phyloP scores from a whole-genome alignment of 306 rosid genomes.

The Crotalaria pallida region DNA sequence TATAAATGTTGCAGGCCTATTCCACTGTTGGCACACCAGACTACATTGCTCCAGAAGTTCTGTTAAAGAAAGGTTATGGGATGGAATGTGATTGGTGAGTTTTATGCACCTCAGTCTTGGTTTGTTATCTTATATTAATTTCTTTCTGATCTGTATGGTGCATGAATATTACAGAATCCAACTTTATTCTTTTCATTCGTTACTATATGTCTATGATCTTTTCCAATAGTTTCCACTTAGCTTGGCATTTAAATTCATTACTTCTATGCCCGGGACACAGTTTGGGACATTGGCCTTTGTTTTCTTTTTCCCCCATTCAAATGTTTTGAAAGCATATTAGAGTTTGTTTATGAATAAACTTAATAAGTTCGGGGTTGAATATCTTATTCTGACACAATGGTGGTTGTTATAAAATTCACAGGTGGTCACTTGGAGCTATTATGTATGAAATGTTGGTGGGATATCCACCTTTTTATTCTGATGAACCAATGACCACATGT shows the following conservation, averaged over 20 bases:
- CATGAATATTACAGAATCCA: not conserved
- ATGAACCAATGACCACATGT: slow-evolving; percentile 97
- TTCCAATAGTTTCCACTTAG: slow-evolving; percentile 1
- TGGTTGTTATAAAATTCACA: slow-evolving; percentile 30
- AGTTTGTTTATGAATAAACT: not conserved
- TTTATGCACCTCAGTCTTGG: not conserved
- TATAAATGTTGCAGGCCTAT: slow-evolving; percentile 72
- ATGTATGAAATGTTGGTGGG: slow-evolving; percentile 99
- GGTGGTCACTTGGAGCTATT: slow-evolving; percentile 99
- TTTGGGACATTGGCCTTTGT: not conserved
- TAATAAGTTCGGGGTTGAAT: not conserved
- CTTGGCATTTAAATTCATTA: not conserved
- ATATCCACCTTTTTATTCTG: slow-evolving; percentile 96
- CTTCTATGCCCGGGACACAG: not conserved
- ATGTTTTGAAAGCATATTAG: not conserved
- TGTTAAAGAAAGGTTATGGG: slow-evolving; percentile 92
- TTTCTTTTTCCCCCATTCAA: not conserved
- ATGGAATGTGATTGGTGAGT: slow-evolving; percentile 99
- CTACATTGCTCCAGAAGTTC: slow-evolving; percentile 99
- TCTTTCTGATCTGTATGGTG: not conserved
- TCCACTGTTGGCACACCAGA: slow-evolving; percentile 99
- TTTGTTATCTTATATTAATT: not conserved
- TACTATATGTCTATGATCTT: slow-evolving; percentile 6
- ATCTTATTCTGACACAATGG: slow-evolving; percentile 6
- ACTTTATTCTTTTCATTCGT: slow-evolving; percentile 17